A percentile compares a stretch with the other conserved stretches of the same genome.
phyloP scores from a whole-genome alignment of 2,329 filamentous ascomycete species.

The Epichloe typhina region DNA sequence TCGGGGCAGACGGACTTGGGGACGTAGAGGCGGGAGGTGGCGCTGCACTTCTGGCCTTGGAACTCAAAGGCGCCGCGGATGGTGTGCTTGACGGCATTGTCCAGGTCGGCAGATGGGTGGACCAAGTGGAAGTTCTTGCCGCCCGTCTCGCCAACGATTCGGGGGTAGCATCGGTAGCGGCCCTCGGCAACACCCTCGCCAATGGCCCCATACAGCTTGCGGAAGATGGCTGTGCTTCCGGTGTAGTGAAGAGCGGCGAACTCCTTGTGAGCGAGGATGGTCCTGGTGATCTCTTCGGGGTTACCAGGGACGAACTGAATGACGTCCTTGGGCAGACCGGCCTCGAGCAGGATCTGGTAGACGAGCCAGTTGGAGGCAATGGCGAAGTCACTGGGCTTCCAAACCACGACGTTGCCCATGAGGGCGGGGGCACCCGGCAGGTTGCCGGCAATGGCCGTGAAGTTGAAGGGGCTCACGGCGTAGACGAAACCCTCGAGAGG shows the following conservation, averaged over 20 bases:
- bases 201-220: conserved; percentile 76
- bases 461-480: conserved; percentile 91
- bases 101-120: conserved; percentile 62
- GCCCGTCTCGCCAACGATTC: conserved; percentile 81
- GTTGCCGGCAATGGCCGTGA: conserved; percentile 88
- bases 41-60: conserved; percentile 85
- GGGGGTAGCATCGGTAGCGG: conserved; percentile 72
- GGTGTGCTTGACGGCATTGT: conserved; percentile 69
- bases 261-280: conserved; percentile 60
- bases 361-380: conserved; percentile 86
- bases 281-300: conserved; percentile 69
- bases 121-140: conserved; percentile 90
- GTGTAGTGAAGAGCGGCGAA: conserved; percentile 94
- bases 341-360: conserved; percentile 82
- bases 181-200: conserved; percentile 68
- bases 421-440: conserved; percentile 70
- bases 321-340: conserved; percentile 76
- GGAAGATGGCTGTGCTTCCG: conserved; percentile 84
- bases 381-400: conserved; percentile 88
- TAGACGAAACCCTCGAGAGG: conserved; percentile 93
- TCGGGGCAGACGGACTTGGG: conserved; percentile 61
- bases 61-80: conserved; percentile 82
- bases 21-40: conserved; percentile 68
- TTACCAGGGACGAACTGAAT: conserved; percentile 91
- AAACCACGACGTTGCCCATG: conserved; percentile 88